Evolutionary conservation across 2,329 filamentous ascomycete genomes (phyloP).

Genomic region (Cercospora janseana): DNA sequence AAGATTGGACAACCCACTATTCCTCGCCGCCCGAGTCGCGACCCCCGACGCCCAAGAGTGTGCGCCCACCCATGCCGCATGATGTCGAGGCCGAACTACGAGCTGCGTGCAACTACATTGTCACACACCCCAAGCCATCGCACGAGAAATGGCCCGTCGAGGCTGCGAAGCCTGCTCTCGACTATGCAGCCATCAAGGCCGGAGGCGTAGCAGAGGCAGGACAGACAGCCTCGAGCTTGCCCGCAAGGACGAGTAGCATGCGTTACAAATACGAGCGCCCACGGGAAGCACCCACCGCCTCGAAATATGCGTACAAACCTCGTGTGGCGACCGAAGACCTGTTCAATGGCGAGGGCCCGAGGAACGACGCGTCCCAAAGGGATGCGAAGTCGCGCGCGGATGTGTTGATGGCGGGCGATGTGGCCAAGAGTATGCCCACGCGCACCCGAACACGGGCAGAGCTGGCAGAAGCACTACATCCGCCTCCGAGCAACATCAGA

Average conservation of each 20-base stretch:
- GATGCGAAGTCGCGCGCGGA: conserved; percentile 31
- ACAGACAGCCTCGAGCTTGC: not conserved
- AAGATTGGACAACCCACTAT: conserved; percentile 33
- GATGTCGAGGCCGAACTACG: conserved; percentile 47
- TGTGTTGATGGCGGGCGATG: conserved; percentile 29
- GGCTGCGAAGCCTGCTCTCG: conserved; percentile 33
- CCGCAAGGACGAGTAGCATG: conserved; percentile 18
- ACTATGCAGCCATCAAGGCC: conserved; percentile 37
- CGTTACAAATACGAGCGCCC: conserved; percentile 15
- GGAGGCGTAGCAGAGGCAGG: conserved; percentile 14
- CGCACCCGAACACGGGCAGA: conserved; percentile 23
- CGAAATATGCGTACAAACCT: conserved; percentile 22
- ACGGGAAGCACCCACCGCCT: conserved; percentile 11
- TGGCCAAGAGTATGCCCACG: conserved; percentile 12
- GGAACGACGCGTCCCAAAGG: conserved; percentile 13
- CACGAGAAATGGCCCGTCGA: conserved; percentile 37
- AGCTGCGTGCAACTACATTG: conserved; percentile 46
- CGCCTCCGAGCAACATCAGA: conserved; percentile 35
- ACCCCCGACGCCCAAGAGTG: conserved; percentile 44
- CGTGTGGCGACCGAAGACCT: conserved; percentile 25
- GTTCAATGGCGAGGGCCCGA: conserved; percentile 20
- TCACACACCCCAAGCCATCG: conserved; percentile 41
- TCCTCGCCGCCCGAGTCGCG: conserved; percentile 36
- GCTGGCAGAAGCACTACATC: conserved; percentile 23
- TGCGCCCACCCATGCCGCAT: conserved; percentile 44